Conservation (phyloP, 2,329 filamentous ascomycete genomes). For the Apiospora aurea region DNA sequence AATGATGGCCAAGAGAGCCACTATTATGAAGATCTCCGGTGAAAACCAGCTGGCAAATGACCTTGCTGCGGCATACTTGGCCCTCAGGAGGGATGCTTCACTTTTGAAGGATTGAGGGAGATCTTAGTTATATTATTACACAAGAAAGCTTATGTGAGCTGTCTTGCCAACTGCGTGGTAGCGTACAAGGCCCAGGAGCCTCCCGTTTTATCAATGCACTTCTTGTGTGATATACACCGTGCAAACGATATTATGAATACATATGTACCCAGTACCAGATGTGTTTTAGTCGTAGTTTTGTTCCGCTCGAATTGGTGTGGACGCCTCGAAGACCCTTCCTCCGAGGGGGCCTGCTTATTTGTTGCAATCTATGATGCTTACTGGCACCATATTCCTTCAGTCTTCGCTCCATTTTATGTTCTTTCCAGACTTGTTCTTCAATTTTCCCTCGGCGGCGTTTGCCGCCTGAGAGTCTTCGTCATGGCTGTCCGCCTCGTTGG, state of each 20-base stretch:
- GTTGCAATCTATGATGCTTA: neutral
- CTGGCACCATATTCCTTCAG: constrained; percentile 28
- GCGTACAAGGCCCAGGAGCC: neutral
- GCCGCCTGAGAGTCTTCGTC: constrained; percentile 34
- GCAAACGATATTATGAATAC: neutral
- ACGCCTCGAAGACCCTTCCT: neutral
- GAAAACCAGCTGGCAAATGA: constrained; percentile 70
- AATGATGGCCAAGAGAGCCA: constrained; percentile 82
- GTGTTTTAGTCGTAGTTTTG: constrained; percentile 2
- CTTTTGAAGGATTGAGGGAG: constrained; percentile 5
- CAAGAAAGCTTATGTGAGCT: neutral
- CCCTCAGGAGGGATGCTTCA: constrained; percentile 51
- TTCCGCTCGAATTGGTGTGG: neutral
- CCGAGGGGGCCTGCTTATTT: neutral
- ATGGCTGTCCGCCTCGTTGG: constrained; percentile 44
- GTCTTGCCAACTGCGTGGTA: neutral
- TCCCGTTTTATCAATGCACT: neutral
- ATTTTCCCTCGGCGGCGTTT: constrained; percentile 38
- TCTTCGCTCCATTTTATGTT: constrained; percentile 50
- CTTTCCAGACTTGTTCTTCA: constrained; percentile 51
- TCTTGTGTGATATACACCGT: neutral
- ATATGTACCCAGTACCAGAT: neutral
- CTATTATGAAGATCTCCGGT: constrained; percentile 74
- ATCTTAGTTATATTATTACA: neutral
- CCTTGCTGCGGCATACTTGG: constrained; percentile 70